Evolutionary conservation across 2,329 filamentous ascomycete species (phyloP).

Genomic region (Aspergillus novofumigatus): DNA sequence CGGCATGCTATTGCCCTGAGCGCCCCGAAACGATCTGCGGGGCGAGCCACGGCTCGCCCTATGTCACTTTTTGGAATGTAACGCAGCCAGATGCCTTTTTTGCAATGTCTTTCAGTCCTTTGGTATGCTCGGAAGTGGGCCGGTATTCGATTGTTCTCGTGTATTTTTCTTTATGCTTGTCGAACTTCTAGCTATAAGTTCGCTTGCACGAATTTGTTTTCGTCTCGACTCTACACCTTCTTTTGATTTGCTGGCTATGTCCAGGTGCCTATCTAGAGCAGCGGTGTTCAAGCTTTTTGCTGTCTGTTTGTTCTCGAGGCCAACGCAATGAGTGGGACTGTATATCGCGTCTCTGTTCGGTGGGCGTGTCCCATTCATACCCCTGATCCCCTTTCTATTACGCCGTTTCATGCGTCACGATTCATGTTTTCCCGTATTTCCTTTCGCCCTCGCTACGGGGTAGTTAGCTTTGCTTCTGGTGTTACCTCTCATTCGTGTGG

Average conservation of each 20-base stretch:
- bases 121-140: background rate
- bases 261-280: background rate
- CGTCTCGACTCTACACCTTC: background rate
- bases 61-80: background rate
- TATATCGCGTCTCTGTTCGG: background rate
- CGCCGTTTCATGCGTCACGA: constrained; percentile 9
- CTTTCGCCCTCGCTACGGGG: background rate
- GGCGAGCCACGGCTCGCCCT: background rate
- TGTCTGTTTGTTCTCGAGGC: background rate
- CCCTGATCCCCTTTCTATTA: constrained; percentile 2
- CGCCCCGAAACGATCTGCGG: background rate
- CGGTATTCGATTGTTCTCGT: background rate
- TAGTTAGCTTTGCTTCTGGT: background rate
- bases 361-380: background rate
- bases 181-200: background rate
- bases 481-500: background rate
- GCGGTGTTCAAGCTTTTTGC: constrained; percentile 4
- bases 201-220: background rate
- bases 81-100: background rate
- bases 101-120: background rate
- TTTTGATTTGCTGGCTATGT: background rate
- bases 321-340: background rate
- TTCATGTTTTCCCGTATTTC: constrained; percentile 7
- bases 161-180: background rate
- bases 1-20: background rate